Evolutionary conservation across 768 basidiomycete genomes (phyloP).

Genomic region (Strobilomyces dryophilus): DNA sequence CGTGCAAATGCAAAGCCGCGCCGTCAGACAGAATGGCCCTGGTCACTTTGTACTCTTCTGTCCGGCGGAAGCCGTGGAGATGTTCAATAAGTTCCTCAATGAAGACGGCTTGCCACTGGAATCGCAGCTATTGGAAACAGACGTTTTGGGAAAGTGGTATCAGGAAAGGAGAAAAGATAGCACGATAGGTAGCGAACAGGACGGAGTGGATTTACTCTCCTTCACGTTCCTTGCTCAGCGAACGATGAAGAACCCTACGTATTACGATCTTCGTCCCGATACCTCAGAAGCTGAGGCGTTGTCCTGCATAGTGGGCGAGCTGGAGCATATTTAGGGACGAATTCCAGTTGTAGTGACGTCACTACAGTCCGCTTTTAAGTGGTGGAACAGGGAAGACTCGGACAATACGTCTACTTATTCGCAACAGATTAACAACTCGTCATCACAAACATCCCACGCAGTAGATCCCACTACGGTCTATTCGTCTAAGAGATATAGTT

Average conservation of each 20-base stretch:
- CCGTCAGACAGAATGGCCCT: conserved; percentile 55
- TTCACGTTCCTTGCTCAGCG: conserved; percentile 79
- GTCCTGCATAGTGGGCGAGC: conserved; percentile 64
- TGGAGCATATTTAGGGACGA: conserved; percentile 20
- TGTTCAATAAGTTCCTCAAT: conserved; percentile 77
- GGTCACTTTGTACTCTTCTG: conserved; percentile 86
- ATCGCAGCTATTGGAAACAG: conserved; percentile 60
- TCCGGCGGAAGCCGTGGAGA: conserved; percentile 79
- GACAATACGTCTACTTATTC: too few species aligned
- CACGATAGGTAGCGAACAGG: conserved; percentile 50
- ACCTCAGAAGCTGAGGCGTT: conserved; percentile 48
- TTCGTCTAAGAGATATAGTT: conserved; percentile 46
- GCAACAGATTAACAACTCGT: too few species aligned
- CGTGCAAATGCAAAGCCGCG: conserved; percentile 88
- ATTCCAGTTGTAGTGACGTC: not conserved
- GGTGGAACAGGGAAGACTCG: too few species aligned
- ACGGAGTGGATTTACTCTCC: conserved; percentile 70
- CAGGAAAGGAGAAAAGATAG: conserved; percentile 34
- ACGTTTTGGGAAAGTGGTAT: conserved; percentile 48
- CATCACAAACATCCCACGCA: too few species aligned
- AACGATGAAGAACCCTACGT: conserved; percentile 74
- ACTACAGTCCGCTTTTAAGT: not conserved
- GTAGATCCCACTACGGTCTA: not conserved
- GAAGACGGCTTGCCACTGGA: conserved; percentile 84
- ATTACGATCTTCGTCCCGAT: conserved; percentile 59